These are phyloP conservation scores for Komagataea norvegica DNA, from an alignment of 1,139 yeast species.

Conservation along the genomic window DNA sequence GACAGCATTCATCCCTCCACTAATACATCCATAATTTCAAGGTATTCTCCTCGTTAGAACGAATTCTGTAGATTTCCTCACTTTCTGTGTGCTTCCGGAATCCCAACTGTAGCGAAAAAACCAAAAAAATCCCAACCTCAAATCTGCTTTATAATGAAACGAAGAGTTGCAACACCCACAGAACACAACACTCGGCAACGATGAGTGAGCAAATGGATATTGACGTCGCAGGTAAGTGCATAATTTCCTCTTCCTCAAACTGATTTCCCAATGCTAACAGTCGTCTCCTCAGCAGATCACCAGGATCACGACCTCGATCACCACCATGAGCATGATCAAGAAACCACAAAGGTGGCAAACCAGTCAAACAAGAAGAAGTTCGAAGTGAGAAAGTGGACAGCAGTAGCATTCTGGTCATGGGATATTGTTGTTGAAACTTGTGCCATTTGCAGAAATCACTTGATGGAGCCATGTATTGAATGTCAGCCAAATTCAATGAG, in stretches of 20 bases:
- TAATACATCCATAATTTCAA: no score
- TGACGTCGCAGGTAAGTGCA: slow-evolving; percentile 25
- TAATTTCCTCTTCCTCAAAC: not conserved
- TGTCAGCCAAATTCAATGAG: slow-evolving; percentile 84
- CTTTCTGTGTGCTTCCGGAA: no score
- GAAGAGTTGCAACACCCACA: not conserved
- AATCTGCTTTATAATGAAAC: no score
- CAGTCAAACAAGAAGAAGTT: slow-evolving; percentile 43
- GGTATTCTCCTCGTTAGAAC: no score
- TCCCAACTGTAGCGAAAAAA: no score
- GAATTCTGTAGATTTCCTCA: no score
- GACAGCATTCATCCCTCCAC: no score
- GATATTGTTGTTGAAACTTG: slow-evolving; percentile 94
- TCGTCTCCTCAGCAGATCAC: not conserved
- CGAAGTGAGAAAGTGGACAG: slow-evolving; percentile 88
- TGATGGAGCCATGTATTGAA: slow-evolving; percentile 98
- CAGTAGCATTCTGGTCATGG: slow-evolving; percentile 99
- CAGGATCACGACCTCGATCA: not conserved
- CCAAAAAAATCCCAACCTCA: no score
- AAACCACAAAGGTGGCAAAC: slow-evolving; percentile 6
- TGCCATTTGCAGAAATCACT: slow-evolving; percentile 96
- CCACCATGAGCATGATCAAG: slow-evolving; percentile 4
- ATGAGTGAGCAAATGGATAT: slow-evolving; percentile 33
- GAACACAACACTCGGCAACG: not conserved
- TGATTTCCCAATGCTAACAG: not conserved